phyloP scores from a whole-genome alignment of 129 eudicot species.

The Centrapalus pauciflorus region DNA sequence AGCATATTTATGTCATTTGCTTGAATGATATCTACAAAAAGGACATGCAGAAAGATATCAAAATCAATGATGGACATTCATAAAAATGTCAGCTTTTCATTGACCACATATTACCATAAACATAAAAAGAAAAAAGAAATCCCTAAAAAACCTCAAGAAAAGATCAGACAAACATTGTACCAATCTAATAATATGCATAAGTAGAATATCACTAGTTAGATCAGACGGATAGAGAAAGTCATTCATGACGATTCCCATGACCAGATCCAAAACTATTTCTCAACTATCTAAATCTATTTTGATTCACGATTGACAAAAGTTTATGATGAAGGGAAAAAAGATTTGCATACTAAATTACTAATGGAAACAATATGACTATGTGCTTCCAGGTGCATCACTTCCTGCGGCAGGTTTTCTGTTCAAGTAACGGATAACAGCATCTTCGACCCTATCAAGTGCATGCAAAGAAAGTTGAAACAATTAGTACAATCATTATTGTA shows the following conservation, averaged over 20 bases:
- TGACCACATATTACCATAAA: not conserved
- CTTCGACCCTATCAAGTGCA: constrained; percentile 64
- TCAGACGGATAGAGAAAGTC: not conserved
- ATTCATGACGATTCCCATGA: not conserved
- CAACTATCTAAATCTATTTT: constrained; percentile 21
- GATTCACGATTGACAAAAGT: not conserved
- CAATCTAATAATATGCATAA: no score
- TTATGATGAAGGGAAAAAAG: constrained; percentile 4
- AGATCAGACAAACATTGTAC: constrained; percentile 3
- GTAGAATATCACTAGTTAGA: not conserved
- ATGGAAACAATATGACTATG: constrained; percentile 23
- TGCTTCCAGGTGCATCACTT: constrained; percentile 56
- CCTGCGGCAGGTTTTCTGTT: constrained; percentile 65
- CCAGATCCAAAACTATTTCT: constrained; percentile 7
- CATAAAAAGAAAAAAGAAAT: not conserved
- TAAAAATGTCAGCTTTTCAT: not conserved
- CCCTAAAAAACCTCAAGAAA: not conserved
- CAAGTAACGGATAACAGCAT: constrained; percentile 83
- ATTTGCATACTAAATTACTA: constrained; percentile 15
- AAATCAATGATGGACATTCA: not conserved
- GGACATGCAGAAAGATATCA: not conserved
- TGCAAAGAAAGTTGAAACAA: not conserved
- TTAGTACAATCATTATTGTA: no score
- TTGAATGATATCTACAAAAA: not conserved
- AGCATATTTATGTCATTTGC: not conserved